Percentiles rank a stretch among this genome's conserved stretches.
These are phyloP conservation scores for Solanum bulbocastanum DNA, from an alignment of 257 asterid genomes.

Conservation along the genomic window DNA sequence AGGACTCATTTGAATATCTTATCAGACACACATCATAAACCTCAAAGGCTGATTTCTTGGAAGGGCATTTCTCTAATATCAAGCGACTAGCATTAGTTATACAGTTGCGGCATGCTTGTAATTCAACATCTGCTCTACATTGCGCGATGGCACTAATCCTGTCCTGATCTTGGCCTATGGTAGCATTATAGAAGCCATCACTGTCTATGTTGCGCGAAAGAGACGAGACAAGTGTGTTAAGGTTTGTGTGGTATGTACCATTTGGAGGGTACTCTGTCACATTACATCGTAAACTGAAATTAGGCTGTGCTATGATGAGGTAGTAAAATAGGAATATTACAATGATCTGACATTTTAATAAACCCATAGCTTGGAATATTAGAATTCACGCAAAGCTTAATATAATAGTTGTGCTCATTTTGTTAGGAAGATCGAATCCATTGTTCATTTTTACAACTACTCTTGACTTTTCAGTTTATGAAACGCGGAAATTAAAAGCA, in stretches of 20 bases:
- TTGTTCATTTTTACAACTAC: too few relatives aligned
- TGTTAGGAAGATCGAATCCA: too few relatives aligned
- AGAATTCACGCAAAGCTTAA: too few relatives aligned
- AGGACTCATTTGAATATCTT: slow-evolving; percentile 14
- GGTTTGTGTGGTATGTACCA: slow-evolving; percentile 14
- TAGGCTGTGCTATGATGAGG: neutral
- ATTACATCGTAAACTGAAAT: neutral
- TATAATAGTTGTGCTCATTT: too few relatives aligned
- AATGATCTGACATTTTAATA: neutral
- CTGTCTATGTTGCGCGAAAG: slow-evolving; percentile 3
- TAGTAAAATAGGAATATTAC: neutral
- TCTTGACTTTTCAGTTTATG: neutral
- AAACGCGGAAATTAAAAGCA: neutral
- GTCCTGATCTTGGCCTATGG: slow-evolving; percentile 3
- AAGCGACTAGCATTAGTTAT: neutral
- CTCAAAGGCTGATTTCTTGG: slow-evolving; percentile 3
- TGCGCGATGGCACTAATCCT: slow-evolving; percentile 6
- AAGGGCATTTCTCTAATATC: slow-evolving; percentile 2
- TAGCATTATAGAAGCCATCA: slow-evolving; percentile 16
- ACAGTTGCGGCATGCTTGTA: slow-evolving; percentile 13
- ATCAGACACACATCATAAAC: slow-evolving; percentile 11
- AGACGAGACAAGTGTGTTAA: slow-evolving; percentile 19
- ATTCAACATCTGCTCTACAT: slow-evolving; percentile 24
- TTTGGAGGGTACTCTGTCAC: neutral
- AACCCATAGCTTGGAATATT: neutral